These are phyloP conservation scores for Eucalyptus camaldulensis DNA, from an alignment of 345 rosid genomes.

Conservation along the genomic window DNA sequence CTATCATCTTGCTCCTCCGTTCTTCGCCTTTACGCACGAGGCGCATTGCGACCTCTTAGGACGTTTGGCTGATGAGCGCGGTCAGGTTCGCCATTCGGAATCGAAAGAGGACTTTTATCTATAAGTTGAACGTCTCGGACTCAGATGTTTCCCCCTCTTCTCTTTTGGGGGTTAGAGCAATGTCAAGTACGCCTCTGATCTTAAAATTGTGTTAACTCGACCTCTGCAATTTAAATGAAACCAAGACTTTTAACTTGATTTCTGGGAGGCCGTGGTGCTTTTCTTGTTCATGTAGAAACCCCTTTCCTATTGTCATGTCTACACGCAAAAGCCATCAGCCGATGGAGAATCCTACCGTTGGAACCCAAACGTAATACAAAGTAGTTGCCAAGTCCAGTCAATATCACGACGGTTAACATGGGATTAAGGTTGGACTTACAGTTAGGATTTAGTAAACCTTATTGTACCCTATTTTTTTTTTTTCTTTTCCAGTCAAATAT, in stretches of 20 bases:
- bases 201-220: fast-evolving
- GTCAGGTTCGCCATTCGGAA: not conserved
- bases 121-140: not conserved
- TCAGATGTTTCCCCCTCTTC: not conserved
- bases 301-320: not conserved
- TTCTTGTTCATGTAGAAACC: not conserved
- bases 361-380: not conserved
- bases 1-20: not conserved
- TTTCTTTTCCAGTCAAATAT: not conserved
- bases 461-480: not conserved
- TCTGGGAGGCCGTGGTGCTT: not conserved
- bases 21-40: not conserved
- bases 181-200: not conserved
- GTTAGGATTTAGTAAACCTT: not conserved
- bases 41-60: not conserved
- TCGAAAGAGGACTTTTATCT: not conserved
- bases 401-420: not conserved
- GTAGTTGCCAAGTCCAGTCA: not conserved
- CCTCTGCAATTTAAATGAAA: not conserved
- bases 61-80: not conserved
- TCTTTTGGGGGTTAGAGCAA: not conserved
- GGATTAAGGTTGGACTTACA: not conserved
- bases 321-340: no score
- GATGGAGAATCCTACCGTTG: not conserved
- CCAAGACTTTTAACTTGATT: not conserved